phyloP scores from a whole-genome alignment of 1,284 basidiomycete species.

The Boletus smithii region DNA sequence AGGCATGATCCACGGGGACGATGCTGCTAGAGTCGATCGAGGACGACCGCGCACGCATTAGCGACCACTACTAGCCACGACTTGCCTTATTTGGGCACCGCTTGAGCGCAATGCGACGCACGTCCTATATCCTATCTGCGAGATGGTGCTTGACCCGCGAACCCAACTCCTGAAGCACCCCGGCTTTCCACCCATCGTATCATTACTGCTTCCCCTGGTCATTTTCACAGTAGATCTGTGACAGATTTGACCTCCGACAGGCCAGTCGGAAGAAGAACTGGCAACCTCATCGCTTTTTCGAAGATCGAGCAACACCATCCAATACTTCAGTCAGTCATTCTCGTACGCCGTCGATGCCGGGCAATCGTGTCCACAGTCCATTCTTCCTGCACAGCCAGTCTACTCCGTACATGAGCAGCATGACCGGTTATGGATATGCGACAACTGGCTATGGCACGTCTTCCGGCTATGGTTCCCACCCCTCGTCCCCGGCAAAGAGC shows the following conservation, averaged over 20 bases:
- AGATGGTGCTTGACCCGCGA: conserved; percentile 34
- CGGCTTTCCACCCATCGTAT: conserved; percentile 38
- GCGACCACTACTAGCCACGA: no score
- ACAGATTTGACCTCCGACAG: conserved; percentile 31
- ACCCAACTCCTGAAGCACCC: conserved; percentile 39
- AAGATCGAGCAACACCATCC: conserved; percentile 44
- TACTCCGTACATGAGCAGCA: conserved; percentile 37
- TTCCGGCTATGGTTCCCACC: conserved; percentile 36
- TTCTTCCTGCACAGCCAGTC: conserved; percentile 44
- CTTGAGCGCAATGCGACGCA: conserved; percentile 58
- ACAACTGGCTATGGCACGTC: conserved; percentile 32
- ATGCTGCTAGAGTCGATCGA: no score
- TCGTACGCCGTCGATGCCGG: conserved; percentile 53
- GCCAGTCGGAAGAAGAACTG: conserved; percentile 55
- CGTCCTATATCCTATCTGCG: conserved; percentile 43
- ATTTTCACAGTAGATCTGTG: conserved; percentile 24
- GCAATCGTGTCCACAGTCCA: conserved; percentile 51
- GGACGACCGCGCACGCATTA: no score
- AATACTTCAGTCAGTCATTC: conserved; percentile 41
- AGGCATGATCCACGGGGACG: no score
- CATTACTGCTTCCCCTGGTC: conserved; percentile 26
- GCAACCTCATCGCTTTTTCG: conserved; percentile 74
- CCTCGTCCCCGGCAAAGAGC: conserved; percentile 47
- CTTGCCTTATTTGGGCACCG: no score
- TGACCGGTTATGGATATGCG: conserved; percentile 29